Conservation (phyloP, 768 basidiomycete species). For the Phaeotremella skinneri region DNA sequence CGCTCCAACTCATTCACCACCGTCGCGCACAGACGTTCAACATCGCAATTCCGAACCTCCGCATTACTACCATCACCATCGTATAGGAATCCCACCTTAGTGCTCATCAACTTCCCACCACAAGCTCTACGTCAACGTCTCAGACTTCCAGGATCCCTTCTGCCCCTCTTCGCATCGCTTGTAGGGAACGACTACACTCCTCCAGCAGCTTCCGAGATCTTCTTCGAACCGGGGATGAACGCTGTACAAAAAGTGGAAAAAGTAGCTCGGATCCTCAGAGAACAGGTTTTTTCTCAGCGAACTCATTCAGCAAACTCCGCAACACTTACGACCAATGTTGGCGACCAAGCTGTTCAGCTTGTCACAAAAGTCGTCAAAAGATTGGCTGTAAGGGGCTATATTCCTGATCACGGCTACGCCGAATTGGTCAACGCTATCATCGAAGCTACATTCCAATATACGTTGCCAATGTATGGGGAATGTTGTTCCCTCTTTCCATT, state of each 20-base stretch:
- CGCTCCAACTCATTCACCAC: constrained; percentile 5
- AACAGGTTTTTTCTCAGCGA: constrained; percentile 33
- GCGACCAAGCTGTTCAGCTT: constrained; percentile 44
- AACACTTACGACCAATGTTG: constrained; percentile 26
- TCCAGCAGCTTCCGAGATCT: constrained; percentile 17
- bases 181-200: constrained; percentile 49
- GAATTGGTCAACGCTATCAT: constrained; percentile 45
- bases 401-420: constrained; percentile 27
- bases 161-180: constrained; percentile 46
- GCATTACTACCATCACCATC: constrained; percentile 23
- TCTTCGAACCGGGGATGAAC: constrained; percentile 34
- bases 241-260: constrained; percentile 38
- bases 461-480: constrained; percentile 29
- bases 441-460: constrained; percentile 47
- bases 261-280: constrained; percentile 45
- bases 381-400: constrained; percentile 29
- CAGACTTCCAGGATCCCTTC: constrained; percentile 38
- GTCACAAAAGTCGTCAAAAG: constrained; percentile 38
- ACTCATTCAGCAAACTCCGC: neutral
- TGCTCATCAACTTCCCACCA: constrained; percentile 35
- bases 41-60: constrained; percentile 12
- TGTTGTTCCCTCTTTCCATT: constrained; percentile 38
- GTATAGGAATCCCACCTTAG: constrained; percentile 26
- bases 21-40: neutral
- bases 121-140: constrained; percentile 38